Percentiles rank a stretch among this genome's conserved stretches.
Conservation (phyloP, 1,139 yeast species). For the Candida dubliniensis region DNA sequence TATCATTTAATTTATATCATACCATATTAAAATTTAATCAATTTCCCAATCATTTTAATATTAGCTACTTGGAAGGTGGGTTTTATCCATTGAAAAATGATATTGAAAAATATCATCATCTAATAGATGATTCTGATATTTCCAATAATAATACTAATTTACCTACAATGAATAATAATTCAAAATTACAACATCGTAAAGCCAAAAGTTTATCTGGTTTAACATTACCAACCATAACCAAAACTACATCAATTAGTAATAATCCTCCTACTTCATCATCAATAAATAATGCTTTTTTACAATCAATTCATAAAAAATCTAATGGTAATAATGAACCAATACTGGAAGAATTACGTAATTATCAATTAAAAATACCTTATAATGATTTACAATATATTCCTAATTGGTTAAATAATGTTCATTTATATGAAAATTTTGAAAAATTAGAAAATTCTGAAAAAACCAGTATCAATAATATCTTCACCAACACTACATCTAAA, state of each 20-base stretch:
- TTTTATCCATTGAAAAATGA: conserved; percentile 18
- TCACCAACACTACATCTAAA: background rate
- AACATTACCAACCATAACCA: conserved; percentile 36
- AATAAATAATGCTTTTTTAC: conserved; percentile 22
- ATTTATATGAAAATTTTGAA: conserved; percentile 40
- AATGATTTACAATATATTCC: conserved; percentile 37
- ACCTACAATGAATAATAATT: background rate
- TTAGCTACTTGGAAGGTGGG: conserved; percentile 41
- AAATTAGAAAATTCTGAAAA: conserved; percentile 54
- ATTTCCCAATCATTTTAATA: conserved; percentile 24
- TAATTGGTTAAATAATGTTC: conserved; percentile 44
- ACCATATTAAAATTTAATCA: conserved; percentile 41
- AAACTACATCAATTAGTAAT: too few species aligned
- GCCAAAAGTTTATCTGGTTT: conserved; percentile 29
- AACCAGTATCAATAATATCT: conserved; percentile 39
- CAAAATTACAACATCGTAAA: conserved; percentile 4
- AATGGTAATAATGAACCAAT: conserved; percentile 16
- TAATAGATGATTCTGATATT: background rate
- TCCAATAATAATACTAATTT: background rate
- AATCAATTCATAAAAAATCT: conserved; percentile 14
- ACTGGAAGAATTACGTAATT: conserved; percentile 25
- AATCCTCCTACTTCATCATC: conserved; percentile 33
- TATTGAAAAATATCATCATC: background rate
- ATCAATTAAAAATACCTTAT: conserved; percentile 37
- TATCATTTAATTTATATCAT: conserved; percentile 42